Evolutionary conservation across 345 rosid species (phyloP), one percentile per base, ranked within the genome.

Genomic region (Dipteronia dyeriana): DNA sequence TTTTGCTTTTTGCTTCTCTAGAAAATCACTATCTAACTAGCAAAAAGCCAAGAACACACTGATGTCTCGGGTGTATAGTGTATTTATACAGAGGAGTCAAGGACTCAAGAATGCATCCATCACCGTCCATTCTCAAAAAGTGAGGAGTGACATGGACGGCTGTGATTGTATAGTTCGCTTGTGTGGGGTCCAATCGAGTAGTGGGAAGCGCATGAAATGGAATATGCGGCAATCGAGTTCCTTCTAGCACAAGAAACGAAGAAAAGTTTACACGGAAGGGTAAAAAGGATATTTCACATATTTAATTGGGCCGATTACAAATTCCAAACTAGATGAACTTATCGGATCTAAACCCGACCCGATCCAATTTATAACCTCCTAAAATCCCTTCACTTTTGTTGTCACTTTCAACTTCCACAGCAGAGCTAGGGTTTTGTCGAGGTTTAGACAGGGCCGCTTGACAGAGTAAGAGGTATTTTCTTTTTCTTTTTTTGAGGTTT

Each of bases 51-150:
- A 23, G 26, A 34, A 34, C 6, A 31, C 54, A 38, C 1, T 34
- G 12, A 23, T 10, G 57, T 4, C 7, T 0, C 11, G 19, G 2
- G 0, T n/a, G n/a, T 6, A 38, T 78, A 0, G 2, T n/a, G n/a
- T 1, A 17, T 78, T 38, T 11, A 16, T 43, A 47, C 7, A 49
- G 41, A 2, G 13, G 8, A 9, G 2, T 26, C 45, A 53, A 2
- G 13, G 8, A 9, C 1, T 26, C 45, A 53, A 20, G 17, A 7
- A 20, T 9, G 70, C 56, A 26, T 51, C 26, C 31, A 14, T 9
- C 57, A 20, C 88, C 85, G 83, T 81, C 41, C 71, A 57, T 45
- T 1, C 59, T 47, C 7, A 53, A 9, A 79, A 68, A 19, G 10
- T 6, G 26, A 9, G 29, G 19, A n/a, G 14, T 47, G 7, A 53